These are phyloP conservation scores for Blakeslea trispora DNA, from an alignment of 371 early-diverging fungal species.

Conservation along the genomic window DNA sequence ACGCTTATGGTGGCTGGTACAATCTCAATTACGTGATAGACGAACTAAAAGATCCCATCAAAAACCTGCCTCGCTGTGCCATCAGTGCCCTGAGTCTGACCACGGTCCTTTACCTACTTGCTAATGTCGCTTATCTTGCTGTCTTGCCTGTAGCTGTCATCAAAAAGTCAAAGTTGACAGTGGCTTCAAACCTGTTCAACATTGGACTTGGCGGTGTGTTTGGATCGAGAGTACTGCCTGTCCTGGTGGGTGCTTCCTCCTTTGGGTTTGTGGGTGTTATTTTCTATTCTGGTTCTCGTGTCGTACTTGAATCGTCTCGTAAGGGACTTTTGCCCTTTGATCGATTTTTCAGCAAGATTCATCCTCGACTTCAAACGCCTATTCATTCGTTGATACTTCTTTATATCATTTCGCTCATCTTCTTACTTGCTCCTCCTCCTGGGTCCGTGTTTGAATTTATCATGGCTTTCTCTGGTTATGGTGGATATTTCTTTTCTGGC, in stretches of 20 bases:
- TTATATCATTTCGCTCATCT: conserved; percentile 21
- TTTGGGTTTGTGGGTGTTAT: conserved; percentile 30
- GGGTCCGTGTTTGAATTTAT: conserved; percentile 29
- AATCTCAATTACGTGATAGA: conserved; percentile 30
- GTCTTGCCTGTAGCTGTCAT: conserved; percentile 22
- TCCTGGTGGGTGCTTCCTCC: conserved; percentile 26
- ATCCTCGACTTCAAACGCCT: conserved; percentile 29
- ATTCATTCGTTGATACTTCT: conserved; percentile 18
- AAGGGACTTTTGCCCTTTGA: conserved; percentile 27
- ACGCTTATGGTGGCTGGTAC: conserved; percentile 32
- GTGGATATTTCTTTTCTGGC: conserved; percentile 22
- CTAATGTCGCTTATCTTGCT: conserved; percentile 31
- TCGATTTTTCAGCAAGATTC: conserved; percentile 24
- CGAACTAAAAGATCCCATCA: conserved; percentile 31
- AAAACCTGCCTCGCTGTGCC: conserved; percentile 30
- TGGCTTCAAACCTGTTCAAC: conserved; percentile 28
- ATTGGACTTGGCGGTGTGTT: conserved; percentile 31
- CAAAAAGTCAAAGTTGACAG: conserved; percentile 20
- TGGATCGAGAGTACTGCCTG: conserved; percentile 24
- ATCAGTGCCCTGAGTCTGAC: conserved; percentile 23
- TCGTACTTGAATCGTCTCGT: conserved; percentile 25
- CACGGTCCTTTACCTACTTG: conserved; percentile 21
- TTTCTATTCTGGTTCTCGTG: conserved; percentile 28
- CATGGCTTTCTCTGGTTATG: conserved; percentile 25
- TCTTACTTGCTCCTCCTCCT: conserved; percentile 30